A percentile compares a stretch with the other conserved stretches of the same genome.
phyloP scores from a whole-genome alignment of 805 yeast genomes.

The Schwanniomyces pseudopolymorphus region DNA sequence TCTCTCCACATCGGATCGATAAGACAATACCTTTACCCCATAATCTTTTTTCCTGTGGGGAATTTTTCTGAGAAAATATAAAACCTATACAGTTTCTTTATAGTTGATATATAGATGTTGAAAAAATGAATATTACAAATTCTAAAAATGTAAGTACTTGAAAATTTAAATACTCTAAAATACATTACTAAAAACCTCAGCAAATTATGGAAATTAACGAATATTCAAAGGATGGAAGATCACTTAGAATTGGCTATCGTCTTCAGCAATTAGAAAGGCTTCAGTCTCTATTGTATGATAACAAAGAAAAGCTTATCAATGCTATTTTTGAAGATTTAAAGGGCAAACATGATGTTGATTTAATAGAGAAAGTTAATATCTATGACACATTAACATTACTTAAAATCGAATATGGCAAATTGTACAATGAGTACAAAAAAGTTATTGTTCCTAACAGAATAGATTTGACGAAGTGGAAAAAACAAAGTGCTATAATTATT shows the following conservation, averaged over 20 bases:
- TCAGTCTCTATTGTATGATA: background rate
- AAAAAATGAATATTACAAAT: background rate
- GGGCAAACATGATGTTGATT: background rate
- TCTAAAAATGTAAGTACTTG: background rate
- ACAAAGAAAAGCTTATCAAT: background rate
- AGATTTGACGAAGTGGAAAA: background rate
- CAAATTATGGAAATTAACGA: background rate
- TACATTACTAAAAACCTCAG: background rate
- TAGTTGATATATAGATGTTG: background rate
- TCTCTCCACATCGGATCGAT: background rate
- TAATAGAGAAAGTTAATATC: background rate
- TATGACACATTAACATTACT: background rate
- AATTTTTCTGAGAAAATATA: background rate
- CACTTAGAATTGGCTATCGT: background rate
- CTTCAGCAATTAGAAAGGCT: background rate
- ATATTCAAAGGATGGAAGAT: conserved; percentile 2
- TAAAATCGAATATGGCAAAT: background rate
- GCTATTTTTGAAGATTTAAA: background rate
- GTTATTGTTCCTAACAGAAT: background rate
- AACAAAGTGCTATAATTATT: background rate
- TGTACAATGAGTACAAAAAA: background rate
- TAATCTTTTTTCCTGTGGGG: background rate
- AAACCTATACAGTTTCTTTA: background rate
- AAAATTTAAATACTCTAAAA: background rate
- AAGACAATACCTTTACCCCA: background rate